Evolutionary conservation across 495 filamentous ascomycete species (phyloP), one percentile per base, ranked within the genome.

Genomic region (Peziza echinospora): DNA sequence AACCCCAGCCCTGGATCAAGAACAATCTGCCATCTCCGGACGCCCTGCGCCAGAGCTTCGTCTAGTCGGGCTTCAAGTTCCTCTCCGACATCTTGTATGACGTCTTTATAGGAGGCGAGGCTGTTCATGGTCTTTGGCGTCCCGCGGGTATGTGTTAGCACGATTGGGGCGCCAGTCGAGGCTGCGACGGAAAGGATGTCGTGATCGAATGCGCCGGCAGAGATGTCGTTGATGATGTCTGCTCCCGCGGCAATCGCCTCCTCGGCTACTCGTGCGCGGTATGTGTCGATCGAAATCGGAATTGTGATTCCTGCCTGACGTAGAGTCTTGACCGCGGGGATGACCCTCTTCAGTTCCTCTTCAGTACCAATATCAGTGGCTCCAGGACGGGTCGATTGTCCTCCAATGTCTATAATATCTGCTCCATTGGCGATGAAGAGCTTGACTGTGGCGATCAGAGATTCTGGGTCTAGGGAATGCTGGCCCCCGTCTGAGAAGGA

Each of bases 91-190:
- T 73, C 76, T 4, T 63, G 55, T n/a, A 92, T 69, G 6, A 93
- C 62, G 9, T 59, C 48, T 24, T 67, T 53, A 61, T 94, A 94
- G 7, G 69, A 57, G 24, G 71, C 71, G 6, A 82, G 62, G 3
- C 60, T 60, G 30, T 65, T 76, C 89, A 96, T 97, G 3, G 81
- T 94, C 21, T 70, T 65, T 0, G 89, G 84, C 3, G 72, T 79
- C 24, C 89, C 89, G 53, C 89, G 84, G 79, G 87, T 93, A 62
- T 97, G 89, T 84, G 91, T 93, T 21, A 97, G 65, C 54, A 82
- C 79, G 30, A 93, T 71, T 1, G 85, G 80, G 48, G 77, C 80
- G n/a, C 82, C 81, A 0, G 87, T 68, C 2, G 69, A 61, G 0
- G 89, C 89, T 41, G 84, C 76, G 0, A 82, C 87, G 5, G 73